These are phyloP conservation scores for Thalia dealbata DNA, from an alignment of 176 grass and related monocot species.

Conservation along the genomic window DNA sequence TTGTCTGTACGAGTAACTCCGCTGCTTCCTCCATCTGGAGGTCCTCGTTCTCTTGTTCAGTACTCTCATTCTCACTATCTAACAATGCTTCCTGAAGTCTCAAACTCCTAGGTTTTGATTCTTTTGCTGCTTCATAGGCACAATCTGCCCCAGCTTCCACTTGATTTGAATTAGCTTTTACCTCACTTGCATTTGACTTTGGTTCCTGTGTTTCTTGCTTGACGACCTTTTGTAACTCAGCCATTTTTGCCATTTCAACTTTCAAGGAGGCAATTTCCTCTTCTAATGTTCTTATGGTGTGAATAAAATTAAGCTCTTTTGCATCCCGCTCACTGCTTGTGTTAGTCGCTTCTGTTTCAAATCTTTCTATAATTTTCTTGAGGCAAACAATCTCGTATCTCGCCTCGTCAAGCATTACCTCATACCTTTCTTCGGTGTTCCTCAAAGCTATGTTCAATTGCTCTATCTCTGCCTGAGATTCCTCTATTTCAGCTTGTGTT, in stretches of 20 bases:
- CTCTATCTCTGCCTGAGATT: slow-evolving; percentile 63
- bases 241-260: slow-evolving; percentile 41
- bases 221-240: slow-evolving; percentile 27
- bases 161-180: slow-evolving; percentile 33
- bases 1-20: slow-evolving; percentile 28
- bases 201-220: slow-evolving; percentile 41
- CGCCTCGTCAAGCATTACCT: slow-evolving; percentile 67
- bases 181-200: slow-evolving; percentile 30
- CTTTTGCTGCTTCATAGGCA: slow-evolving; percentile 30
- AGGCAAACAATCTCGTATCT: slow-evolving; percentile 56
- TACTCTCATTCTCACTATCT: slow-evolving; percentile 32
- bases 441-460: slow-evolving; percentile 69
- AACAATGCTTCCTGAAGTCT: slow-evolving; percentile 36
- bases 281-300: slow-evolving; percentile 46
- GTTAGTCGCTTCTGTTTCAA: slow-evolving; percentile 44
- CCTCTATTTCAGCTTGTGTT: slow-evolving; percentile 58
- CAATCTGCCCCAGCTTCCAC: slow-evolving; percentile 23
- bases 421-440: slow-evolving; percentile 61
- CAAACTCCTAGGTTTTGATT: slow-evolving; percentile 23
- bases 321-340: slow-evolving; percentile 43
- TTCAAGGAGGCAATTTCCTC: slow-evolving; percentile 36
- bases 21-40: slow-evolving; percentile 30
- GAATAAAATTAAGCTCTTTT: slow-evolving; percentile 40
- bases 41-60: slow-evolving; percentile 39
- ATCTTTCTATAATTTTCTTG: slow-evolving; percentile 40